A percentile compares a stretch with the other conserved stretches of the same genome.
Evolutionary conservation across 164 flowering plant genomes (phyloP).

Genomic region (Malania oleifera): DNA sequence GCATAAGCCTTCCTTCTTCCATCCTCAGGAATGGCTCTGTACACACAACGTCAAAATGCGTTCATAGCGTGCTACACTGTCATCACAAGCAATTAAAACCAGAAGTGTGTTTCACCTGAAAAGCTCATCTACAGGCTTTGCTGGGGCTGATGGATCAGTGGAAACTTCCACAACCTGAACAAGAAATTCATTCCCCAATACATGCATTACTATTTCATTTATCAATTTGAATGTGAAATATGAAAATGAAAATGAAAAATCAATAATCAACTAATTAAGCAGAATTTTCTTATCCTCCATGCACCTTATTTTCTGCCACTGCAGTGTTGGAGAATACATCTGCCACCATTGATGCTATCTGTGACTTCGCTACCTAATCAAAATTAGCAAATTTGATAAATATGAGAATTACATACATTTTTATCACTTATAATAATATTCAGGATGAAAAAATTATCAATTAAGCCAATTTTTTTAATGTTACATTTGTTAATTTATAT

Average conservation of each 20-base stretch:
- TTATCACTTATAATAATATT: too few species aligned
- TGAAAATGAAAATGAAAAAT: too few species aligned
- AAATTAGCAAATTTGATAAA: not conserved
- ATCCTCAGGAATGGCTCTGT: conserved; percentile 83
- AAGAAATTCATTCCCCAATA: not conserved
- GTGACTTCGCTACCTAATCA: conserved; percentile 60
- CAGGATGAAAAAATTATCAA: too few species aligned
- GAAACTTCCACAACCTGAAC: conserved; percentile 79
- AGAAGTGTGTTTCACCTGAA: conserved; percentile 53
- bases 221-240: too few species aligned
- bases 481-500: too few species aligned
- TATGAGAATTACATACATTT: too few species aligned
- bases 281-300: not conserved
- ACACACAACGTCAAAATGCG: not conserved
- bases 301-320: conserved; percentile 89
- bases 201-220: too few species aligned
- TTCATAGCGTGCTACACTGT: not conserved
- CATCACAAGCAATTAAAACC: not conserved
- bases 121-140: conserved; percentile 48
- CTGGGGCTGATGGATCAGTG: conserved; percentile 69
- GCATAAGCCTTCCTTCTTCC: conserved; percentile 75
- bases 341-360: conserved; percentile 77
- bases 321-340: conserved; percentile 75
- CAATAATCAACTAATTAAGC: too few species aligned
- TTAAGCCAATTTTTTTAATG: too few species aligned